These are phyloP conservation scores for Podaxis mareebaensis DNA, from an alignment of 768 basidiomycete species.

Conservation along the genomic window DNA sequence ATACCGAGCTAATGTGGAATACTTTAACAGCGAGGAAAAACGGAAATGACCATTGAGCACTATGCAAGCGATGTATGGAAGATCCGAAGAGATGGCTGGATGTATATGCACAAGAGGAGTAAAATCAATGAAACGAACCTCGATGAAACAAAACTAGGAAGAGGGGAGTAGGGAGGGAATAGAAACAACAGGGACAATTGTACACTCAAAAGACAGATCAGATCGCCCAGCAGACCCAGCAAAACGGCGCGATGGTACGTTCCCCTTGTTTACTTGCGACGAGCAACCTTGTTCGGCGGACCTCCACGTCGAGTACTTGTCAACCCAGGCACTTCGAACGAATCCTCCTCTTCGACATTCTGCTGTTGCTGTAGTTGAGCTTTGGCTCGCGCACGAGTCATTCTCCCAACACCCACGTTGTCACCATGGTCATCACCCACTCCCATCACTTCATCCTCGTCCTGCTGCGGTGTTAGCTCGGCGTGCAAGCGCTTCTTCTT, in stretches of 20 bases:
- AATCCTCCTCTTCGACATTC: slow-evolving; percentile 11
- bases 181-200: background rate
- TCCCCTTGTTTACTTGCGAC: slow-evolving; percentile 8
- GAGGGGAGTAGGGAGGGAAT: slow-evolving; percentile 1
- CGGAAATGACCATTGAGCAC: background rate
- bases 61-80: slow-evolving; percentile 1
- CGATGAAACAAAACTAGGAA: background rate
- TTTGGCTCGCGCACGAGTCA: slow-evolving; percentile 14
- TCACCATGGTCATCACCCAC: slow-evolving; percentile 1
- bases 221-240: background rate
- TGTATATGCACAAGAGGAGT: slow-evolving; percentile 7
- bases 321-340: slow-evolving; percentile 15
- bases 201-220: background rate
- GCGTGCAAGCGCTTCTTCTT: slow-evolving; percentile 43
- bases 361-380: slow-evolving; percentile 14
- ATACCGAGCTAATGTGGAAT: background rate
- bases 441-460: slow-evolving; percentile 27
- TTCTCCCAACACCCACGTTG: slow-evolving; percentile 11
- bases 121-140: background rate
- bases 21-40: background rate
- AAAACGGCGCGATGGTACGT: background rate
- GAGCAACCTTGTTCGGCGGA: slow-evolving; percentile 15
- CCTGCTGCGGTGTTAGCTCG: slow-evolving; percentile 45
- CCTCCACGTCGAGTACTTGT: slow-evolving; percentile 12
- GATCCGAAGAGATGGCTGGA: slow-evolving; percentile 14